Conservation (phyloP, 2,329 filamentous ascomycete species). For the Fusarium humuli region DNA sequence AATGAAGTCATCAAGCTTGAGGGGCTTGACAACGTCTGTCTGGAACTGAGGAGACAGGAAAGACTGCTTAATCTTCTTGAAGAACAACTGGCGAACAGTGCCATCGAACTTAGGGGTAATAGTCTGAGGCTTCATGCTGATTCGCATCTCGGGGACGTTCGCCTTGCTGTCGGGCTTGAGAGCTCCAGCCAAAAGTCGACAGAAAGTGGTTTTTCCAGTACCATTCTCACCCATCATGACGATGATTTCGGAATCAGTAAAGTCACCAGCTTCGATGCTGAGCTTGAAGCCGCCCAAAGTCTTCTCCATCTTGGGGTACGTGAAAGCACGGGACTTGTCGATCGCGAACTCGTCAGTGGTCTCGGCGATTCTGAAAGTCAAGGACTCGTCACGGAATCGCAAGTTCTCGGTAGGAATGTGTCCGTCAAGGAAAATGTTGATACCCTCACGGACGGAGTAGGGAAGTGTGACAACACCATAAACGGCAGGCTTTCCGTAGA, state of each 20-base stretch:
- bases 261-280: conserved; percentile 81
- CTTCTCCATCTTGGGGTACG: conserved; percentile 92
- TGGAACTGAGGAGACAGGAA: conserved; percentile 99
- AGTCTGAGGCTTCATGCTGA: conserved; percentile 99
- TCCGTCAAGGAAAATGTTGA: conserved; percentile 99
- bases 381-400: conserved; percentile 95
- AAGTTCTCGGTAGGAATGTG: conserved; percentile 98
- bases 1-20: conserved; percentile 98
- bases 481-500: conserved; percentile 94
- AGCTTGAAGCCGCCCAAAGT: conserved; percentile 90
- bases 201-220: conserved; percentile 99
- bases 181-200: conserved; percentile 91
- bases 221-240: conserved; percentile 99
- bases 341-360: conserved; percentile 87
- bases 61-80: conserved; percentile 98
- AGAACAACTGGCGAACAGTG: conserved; percentile 96
- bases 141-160: conserved; percentile 91
- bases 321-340: conserved; percentile 87
- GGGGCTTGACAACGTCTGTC: conserved; percentile 99
- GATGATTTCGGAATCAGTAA: conserved; percentile 98
- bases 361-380: conserved; percentile 95
- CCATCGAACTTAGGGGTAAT: conserved; percentile 98
- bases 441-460: conserved; percentile 95
- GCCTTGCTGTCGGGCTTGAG: conserved; percentile 87
- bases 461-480: conserved; percentile 98